Evolutionary conservation across 2,329 filamentous ascomycete genomes (phyloP), one percentile per base, ranked within the genome.

Genomic region (Rutstroemia sp.): DNA sequence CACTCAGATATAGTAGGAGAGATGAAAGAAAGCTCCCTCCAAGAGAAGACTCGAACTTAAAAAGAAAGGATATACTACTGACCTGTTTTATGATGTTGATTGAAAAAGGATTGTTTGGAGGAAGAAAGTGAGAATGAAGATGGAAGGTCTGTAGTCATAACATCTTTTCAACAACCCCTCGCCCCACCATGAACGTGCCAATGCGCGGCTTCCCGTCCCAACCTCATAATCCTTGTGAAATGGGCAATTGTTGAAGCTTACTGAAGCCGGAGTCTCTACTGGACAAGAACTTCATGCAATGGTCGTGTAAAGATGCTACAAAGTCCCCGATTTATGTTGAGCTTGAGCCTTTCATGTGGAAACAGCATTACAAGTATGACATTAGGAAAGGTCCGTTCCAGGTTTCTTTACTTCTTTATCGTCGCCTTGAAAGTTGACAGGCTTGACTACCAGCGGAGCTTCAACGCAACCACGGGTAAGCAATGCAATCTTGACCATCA

Each of bases 121-220:
- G 17, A 23, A 55, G 27, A 44, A 44, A 36, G 36, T 30, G n/a
- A 51, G 50, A 36, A n/a, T 55, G 19, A 55, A 50, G 38, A 42
- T 42, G 39, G 39, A 42, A 49, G 23, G 44, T 30, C 40, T 40
- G n/a, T 45, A 55, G 38, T 50, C 53, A 55, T 17, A 46, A 21
- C 17, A 7, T 21, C 50, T 55, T 55, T 55, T 55, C 39, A 44
- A 55, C 39, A 44, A 55, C 53, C 53, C 52, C 52, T 54, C 52
- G 52, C 52, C 52, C 53, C 53, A 55, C 53, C 53, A 55, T 21
- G 19, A 42, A 19, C 47, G 17, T 54, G 53, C 53, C 53, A 55
- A 50, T 55, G 53, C 25, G 25, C 40, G 38, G 38, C 46, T 36
- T 50, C 52, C 52, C 45, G 17, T n/a, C 36, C 25, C 52, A 55